Evolutionary conservation across 2,329 filamentous ascomycete species (phyloP).

Genomic region (Ophiostoma quercus): DNA sequence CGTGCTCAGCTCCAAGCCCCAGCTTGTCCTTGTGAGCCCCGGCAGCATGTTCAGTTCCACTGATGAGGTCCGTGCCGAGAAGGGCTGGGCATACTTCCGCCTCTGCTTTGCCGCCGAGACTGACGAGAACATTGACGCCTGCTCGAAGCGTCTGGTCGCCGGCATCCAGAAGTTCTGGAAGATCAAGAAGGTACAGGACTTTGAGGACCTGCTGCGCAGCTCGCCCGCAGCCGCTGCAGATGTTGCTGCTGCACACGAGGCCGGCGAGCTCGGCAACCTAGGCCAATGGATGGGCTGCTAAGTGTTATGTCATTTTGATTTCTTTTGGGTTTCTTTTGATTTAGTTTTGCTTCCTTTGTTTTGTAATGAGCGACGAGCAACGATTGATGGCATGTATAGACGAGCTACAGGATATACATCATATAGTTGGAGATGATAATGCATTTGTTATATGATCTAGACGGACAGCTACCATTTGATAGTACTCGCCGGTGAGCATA

Average conservation of each 20-base stretch:
- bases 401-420: neutral
- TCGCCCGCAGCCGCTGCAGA: constrained; percentile 28
- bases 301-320: neutral
- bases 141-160: constrained; percentile 59
- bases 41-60: constrained; percentile 70
- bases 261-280: constrained; percentile 32
- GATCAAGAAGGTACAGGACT: constrained; percentile 59
- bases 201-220: constrained; percentile 57
- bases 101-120: constrained; percentile 81
- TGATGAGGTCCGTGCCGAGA: constrained; percentile 49
- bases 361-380: neutral
- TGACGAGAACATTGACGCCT: constrained; percentile 60
- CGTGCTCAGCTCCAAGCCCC: constrained; percentile 62
- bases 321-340: neutral
- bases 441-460: neutral
- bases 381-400: neutral
- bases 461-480: too few species aligned
- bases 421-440: constrained; percentile 1
- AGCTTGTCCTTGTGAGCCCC: constrained; percentile 63
- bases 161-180: constrained; percentile 72
- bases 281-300: constrained; percentile 27
- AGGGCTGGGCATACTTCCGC: constrained; percentile 67
- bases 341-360: neutral
- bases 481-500: too few species aligned
- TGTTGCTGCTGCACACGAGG: constrained; percentile 22